phyloP scores from a whole-genome alignment of 257 asterid genomes.

The Petunia secreta region DNA sequence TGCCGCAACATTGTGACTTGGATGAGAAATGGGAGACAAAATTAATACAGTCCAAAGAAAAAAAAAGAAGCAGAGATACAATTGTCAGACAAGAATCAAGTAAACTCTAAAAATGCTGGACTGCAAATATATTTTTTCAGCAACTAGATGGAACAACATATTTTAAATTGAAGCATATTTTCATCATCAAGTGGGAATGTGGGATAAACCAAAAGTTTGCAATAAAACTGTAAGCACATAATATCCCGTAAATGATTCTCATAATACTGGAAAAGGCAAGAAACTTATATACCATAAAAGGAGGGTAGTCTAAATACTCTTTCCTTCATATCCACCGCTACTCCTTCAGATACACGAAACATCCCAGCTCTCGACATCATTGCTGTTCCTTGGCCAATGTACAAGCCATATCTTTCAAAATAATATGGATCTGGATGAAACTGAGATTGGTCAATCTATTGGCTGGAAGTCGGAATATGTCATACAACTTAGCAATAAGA shows the following conservation, averaged over 20 bases:
- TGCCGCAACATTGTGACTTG: not conserved
- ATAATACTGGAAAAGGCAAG: slow-evolving; percentile 16
- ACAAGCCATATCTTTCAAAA: slow-evolving; percentile 74
- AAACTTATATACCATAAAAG: slow-evolving; percentile 64
- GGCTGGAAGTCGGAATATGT: slow-evolving; percentile 4
- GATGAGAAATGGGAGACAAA: not conserved
- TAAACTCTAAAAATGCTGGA: not conserved
- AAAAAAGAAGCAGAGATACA: not conserved
- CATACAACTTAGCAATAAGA: not conserved
- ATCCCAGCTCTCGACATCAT: slow-evolving; percentile 92
- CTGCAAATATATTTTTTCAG: not conserved
- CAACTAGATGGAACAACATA: not conserved
- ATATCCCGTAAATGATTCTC: slow-evolving; percentile 18
- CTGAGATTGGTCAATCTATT: slow-evolving; percentile 19
- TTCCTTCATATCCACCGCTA: slow-evolving; percentile 73
- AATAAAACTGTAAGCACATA: not conserved
- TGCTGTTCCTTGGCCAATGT: slow-evolving; percentile 88
- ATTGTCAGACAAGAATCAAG: not conserved
- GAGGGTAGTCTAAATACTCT: slow-evolving; percentile 90
- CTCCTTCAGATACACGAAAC: slow-evolving; percentile 78
- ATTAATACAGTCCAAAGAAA: not conserved
- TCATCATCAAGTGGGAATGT: not conserved
- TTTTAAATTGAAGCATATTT: slow-evolving; percentile 16
- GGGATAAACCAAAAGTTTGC: not conserved
- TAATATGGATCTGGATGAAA: slow-evolving; percentile 69